Conservation (phyloP, 1,139 yeast species). For the Yamadazyma trypodendri region DNA sequence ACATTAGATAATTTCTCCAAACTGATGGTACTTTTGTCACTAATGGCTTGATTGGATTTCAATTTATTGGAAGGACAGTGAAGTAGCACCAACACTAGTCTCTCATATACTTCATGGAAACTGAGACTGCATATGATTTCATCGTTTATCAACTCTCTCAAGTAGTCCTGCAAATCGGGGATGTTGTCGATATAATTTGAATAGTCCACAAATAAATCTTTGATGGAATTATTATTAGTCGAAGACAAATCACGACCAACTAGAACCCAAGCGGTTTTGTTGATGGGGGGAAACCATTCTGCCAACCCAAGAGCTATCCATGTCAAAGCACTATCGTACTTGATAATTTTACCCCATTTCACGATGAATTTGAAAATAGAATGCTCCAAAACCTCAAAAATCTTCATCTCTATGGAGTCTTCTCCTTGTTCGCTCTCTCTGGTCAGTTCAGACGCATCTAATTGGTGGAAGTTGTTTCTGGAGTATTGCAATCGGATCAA, state of each 20-base stretch:
- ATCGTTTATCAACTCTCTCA: conserved; percentile 28
- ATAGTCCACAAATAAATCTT: conserved; percentile 48
- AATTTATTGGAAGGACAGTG: conserved; percentile 59
- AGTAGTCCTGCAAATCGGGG: conserved; percentile 26
- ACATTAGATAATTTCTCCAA: conserved; percentile 32
- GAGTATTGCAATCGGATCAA: conserved; percentile 40
- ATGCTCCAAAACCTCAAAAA: conserved; percentile 57
- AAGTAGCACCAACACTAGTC: conserved; percentile 70
- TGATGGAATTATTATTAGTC: conserved; percentile 26
- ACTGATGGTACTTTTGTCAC: conserved; percentile 7
- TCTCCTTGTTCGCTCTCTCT: background rate
- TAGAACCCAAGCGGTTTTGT: conserved; percentile 43
- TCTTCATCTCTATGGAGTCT: conserved; percentile 42
- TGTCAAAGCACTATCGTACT: conserved; percentile 77
- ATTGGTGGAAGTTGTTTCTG: conserved; percentile 1
- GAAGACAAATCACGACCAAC: conserved; percentile 38
- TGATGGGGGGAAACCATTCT: conserved; percentile 80
- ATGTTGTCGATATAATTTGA: conserved; percentile 43
- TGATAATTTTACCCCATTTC: conserved; percentile 78
- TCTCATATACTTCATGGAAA: conserved; percentile 71
- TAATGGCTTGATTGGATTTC: conserved; percentile 3
- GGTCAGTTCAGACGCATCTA: background rate
- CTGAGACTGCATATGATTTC: conserved; percentile 35
- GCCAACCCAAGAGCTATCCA: conserved; percentile 90
- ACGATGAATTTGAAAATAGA: conserved; percentile 63